Evolutionary conservation across 2,329 filamentous ascomycete species (phyloP).

Genomic region (Pseudophaeomoniella oleicola): DNA sequence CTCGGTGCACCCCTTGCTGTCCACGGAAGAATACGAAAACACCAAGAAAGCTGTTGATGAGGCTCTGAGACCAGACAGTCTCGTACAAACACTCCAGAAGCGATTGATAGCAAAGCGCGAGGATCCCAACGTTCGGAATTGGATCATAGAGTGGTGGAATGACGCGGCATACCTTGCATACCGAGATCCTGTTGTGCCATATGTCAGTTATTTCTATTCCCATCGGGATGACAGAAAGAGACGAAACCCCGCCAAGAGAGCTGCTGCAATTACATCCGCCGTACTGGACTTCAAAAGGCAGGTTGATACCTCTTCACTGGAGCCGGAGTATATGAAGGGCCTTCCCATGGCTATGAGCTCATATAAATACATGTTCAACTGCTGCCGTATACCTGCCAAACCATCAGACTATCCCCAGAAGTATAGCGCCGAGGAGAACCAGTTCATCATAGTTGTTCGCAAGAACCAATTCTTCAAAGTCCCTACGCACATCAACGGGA

Average conservation of each 20-base stretch:
- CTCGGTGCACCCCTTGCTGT: slow-evolving; percentile 50
- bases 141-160: slow-evolving; percentile 98
- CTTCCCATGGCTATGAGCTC: slow-evolving; percentile 96
- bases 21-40: slow-evolving; percentile 40
- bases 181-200: slow-evolving; percentile 89
- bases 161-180: slow-evolving; percentile 82
- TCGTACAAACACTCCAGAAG: slow-evolving; percentile 73
- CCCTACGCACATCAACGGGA: slow-evolving; percentile 61
- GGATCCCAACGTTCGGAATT: slow-evolving; percentile 74
- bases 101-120: slow-evolving; percentile 67
- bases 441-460: slow-evolving; percentile 78
- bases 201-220: slow-evolving; percentile 99
- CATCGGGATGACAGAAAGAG: slow-evolving; percentile 85
- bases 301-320: slow-evolving; percentile 67
- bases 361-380: slow-evolving; percentile 99
- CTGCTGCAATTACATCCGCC: slow-evolving; percentile 75
- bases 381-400: slow-evolving; percentile 67
- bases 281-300: slow-evolving; percentile 88
- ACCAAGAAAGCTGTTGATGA: slow-evolving; percentile 72
- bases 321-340: slow-evolving; percentile 98
- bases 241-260: slow-evolving; percentile 79
- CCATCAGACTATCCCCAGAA: slow-evolving; percentile 74
- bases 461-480: slow-evolving; percentile 99
- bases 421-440: slow-evolving; percentile 58
- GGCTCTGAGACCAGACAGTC: slow-evolving; percentile 75